Evolutionary conservation across 345 rosid genomes (phyloP), one percentile per base, ranked within the genome.

Genomic region (Aurinia saxatilis): DNA sequence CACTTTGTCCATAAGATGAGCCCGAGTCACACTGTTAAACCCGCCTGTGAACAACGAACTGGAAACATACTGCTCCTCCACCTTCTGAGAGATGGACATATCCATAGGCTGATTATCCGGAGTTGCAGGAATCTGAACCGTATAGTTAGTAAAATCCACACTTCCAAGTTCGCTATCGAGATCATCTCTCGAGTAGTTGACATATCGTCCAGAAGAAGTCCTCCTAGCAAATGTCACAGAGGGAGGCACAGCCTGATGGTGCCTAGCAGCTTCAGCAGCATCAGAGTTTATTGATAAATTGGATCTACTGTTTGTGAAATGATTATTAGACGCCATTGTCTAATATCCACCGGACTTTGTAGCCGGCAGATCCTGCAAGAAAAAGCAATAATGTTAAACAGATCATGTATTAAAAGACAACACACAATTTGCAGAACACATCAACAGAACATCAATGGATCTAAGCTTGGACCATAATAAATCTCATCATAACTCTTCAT

Each of bases 71-170:
- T 92, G 98, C 81, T 92, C 98, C 73, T 92, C 98, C 10, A 89
- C 98, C 75, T 85, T 92, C 66, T 86, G 96, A 9, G 98, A 86
- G 47, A 92, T 86, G 1, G 96, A 84, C 2, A 91, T 85, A 66
- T 92, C 98, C 95, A 86, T 92, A 1, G 98, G 95, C 52, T 92
- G 98, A 69, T 89, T 84, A 72, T 89, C 98, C 1, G 98, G 98
- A 35, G 98, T 92, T 8, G 89, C 93, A 0, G 98, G 98, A 58
- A 86, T 81, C 10, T 92, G 95, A 13, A 92, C 98, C 7, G 91
- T 82, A 30, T 92, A 92, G 75, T 83, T 82, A 68, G 83, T 80
- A 63, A 84, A 85, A 63, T 92, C 98, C 7, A 70, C 58, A 67
- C 87, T 86, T n/a, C 96, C 90, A 6, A 92, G 77, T 59, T 92